These are phyloP conservation scores for Gloeopeniophorella convolvens DNA, from an alignment of 768 basidiomycete species.

Conservation along the genomic window DNA sequence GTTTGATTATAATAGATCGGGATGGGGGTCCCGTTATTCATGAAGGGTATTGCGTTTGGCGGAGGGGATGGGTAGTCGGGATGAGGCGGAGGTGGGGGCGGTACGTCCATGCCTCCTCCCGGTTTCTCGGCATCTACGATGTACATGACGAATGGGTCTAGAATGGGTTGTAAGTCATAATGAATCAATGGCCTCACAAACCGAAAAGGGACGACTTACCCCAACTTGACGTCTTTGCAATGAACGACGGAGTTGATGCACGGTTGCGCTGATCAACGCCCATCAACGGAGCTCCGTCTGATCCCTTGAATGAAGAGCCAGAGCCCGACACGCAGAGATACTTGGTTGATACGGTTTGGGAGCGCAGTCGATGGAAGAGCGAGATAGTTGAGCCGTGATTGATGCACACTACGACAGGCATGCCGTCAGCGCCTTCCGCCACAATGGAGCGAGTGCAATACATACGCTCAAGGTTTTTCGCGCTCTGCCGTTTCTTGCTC, in stretches of 20 bases:
- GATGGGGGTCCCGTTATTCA: slow-evolving; percentile 76
- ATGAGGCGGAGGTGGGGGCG: slow-evolving; percentile 76
- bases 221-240: slow-evolving; percentile 87
- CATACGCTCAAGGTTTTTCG: slow-evolving; percentile 89
- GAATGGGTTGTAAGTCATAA: slow-evolving; percentile 1
- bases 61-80: slow-evolving; percentile 90
- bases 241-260: slow-evolving; percentile 77
- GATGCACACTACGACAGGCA: slow-evolving; percentile 64
- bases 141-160: slow-evolving; percentile 94
- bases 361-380: slow-evolving; percentile 90
- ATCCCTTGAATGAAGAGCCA: slow-evolving; percentile 86
- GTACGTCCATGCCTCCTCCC: slow-evolving; percentile 65
- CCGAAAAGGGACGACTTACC: slow-evolving; percentile 39
- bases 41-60: slow-evolving; percentile 82
- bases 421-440: slow-evolving; percentile 13
- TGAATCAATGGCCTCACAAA: slow-evolving; percentile 18
- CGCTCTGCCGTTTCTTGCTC: slow-evolving; percentile 92
- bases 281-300: slow-evolving; percentile 82
- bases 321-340: slow-evolving; percentile 95
- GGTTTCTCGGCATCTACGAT: slow-evolving; percentile 91
- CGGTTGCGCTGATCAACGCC: slow-evolving; percentile 68
- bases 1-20: slow-evolving; percentile 97
- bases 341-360: slow-evolving; percentile 93
- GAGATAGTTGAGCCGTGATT: slow-evolving; percentile 95
- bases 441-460: slow-evolving; percentile 15